Base-by-base conservation (phyloP, 805 yeast genomes). In the Candida nonsorbophila region DNA sequence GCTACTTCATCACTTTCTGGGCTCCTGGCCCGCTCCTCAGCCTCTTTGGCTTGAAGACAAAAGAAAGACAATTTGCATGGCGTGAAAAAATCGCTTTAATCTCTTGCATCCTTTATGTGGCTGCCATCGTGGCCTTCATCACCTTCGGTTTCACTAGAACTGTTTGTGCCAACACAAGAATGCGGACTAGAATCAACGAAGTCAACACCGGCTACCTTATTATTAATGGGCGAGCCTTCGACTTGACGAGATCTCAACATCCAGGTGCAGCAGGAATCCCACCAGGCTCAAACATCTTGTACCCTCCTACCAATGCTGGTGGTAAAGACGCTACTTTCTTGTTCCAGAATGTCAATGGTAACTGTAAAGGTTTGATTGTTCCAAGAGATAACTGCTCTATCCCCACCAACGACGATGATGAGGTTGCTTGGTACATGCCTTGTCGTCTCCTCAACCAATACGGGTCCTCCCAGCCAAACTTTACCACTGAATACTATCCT, bases 351-450 rank as follows among this genome's bases (percentile, higher is more conserved):
- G 95, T 87, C 25, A 87, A 87, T 51, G 94, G 94, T 13, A 78
- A 88, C 51, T 90, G 98, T 62, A 79, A 76, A 53, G 79, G 77
- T 20, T 59, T 88, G 29, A 81, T 92, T 33, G 67, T 50, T 4
- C 94, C 96, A 25, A 74, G 74, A 40, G 72, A 60, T 3, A 72
- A 79, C 47, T 72, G 84, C 43, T 45, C 80, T 0, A 88, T 88
- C 34, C 97, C 97, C 1, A 57, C 63, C 37, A 46, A 42, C 20
- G 42, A 39, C 27, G 66, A 72, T 32, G 71, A 72, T 18, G 78
- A 73, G 14, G 53, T 90, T 42, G 97, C 94, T 11, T 88, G 96
- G 95, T 92, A 92, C 58, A 86, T 88, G 80, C 97, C 98, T 3
- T 92, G 98, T 64, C 77, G 79, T 43, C 37, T 83, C 18, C 62